A percentile compares a stretch with the other conserved stretches of the same genome.
These are phyloP conservation scores for Salix purpurea DNA, from an alignment of 345 rosid species.

Conservation along the genomic window DNA sequence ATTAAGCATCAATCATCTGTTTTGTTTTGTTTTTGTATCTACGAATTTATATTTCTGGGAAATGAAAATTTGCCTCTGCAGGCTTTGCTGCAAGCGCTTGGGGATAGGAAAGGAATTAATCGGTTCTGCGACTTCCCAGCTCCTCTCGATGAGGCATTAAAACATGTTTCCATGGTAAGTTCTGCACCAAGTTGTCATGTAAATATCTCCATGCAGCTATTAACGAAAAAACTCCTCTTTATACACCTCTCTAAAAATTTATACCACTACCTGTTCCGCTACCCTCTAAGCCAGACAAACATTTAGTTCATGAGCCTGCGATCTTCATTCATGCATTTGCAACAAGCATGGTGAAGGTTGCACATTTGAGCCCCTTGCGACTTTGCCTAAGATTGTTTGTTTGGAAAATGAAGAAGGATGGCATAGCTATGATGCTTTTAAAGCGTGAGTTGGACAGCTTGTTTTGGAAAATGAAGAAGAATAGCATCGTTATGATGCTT, in stretches of 20 bases:
- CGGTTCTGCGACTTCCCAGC: constrained; percentile 93
- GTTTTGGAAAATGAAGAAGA: no score
- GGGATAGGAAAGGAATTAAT: constrained; percentile 82
- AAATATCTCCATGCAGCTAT: neutral
- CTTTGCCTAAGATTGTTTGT: neutral
- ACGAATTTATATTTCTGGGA: neutral
- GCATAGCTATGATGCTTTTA: neutral
- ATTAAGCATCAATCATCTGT: neutral
- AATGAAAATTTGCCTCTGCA: constrained; percentile 19
- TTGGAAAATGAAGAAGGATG: neutral
- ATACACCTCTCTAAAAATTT: neutral
- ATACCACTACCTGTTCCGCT: neutral
- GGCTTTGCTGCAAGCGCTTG: constrained; percentile 82
- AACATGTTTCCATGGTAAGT: constrained; percentile 77
- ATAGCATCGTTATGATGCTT: no score
- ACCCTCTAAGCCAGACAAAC: neutral
- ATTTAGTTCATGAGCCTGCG: neutral
- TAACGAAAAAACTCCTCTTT: neutral
- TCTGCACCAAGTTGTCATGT: neutral
- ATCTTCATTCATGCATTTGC: neutral
- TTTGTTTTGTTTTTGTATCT: neutral
- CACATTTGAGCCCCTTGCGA: neutral
- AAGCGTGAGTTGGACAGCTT: no score
- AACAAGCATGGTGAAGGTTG: neutral
- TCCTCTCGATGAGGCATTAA: constrained; percentile 87